Evolutionary conservation across 108 stramenopile genomes (phyloP).

Genomic region (Hondaea fermentalgiana): DNA sequence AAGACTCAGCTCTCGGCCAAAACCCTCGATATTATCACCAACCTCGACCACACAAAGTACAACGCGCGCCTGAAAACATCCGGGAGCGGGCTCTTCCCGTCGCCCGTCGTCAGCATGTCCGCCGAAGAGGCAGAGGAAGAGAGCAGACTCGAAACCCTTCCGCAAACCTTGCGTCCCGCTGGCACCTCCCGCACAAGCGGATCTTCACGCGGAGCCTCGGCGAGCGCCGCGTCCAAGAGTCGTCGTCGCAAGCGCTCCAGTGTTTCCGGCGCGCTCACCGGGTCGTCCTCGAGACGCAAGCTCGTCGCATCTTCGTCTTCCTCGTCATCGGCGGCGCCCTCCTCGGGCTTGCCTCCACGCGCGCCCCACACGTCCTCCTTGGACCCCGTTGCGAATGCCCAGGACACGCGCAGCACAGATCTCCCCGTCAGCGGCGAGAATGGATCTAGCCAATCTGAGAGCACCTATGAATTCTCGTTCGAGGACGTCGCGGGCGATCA

Average conservation of each 20-base stretch:
- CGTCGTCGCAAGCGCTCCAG: background rate
- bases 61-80: background rate
- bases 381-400: too few relatives aligned
- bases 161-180: background rate
- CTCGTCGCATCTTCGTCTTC: background rate
- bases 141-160: background rate
- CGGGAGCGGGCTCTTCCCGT: background rate
- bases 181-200: background rate
- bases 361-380: too few relatives aligned
- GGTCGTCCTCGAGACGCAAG: background rate
- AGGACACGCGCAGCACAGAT: too few relatives aligned
- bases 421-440: too few relatives aligned
- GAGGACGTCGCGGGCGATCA: too few relatives aligned
- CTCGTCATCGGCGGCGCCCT: background rate
- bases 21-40: slow-evolving; percentile 1
- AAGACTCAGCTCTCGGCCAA: background rate
- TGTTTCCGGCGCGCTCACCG: background rate
- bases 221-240: background rate
- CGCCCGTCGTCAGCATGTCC: slow-evolving; percentile 3
- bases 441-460: too few relatives aligned
- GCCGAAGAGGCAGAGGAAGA: slow-evolving; percentile 9
- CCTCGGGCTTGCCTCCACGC: background rate
- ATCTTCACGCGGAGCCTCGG: background rate
- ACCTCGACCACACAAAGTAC: background rate
- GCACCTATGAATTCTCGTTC: too few relatives aligned